Evolutionary conservation across 2,329 filamentous ascomycete species (phyloP), one percentile per base, ranked within the genome.

Genomic region (Aspergillus pseudoglaucus): DNA sequence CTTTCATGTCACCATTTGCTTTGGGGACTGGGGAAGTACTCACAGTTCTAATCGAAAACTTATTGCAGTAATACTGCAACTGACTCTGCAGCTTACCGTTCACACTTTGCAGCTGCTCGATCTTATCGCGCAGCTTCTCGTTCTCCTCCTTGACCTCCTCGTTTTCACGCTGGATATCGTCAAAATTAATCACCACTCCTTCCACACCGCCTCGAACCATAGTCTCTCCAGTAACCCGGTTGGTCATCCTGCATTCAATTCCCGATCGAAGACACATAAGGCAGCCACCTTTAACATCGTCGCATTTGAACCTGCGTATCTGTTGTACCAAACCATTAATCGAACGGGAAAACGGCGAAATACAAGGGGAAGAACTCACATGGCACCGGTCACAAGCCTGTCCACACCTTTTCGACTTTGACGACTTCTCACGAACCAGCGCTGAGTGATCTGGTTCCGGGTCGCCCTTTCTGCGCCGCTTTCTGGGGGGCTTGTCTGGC

Each of bases 321-420:
- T 45, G 20, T 15, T 25, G 22, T 30, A 23, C 25, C 12, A 6
- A 17, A 5, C 10, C 12, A 27, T 44, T 35, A 45, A 33, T 14
- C 12, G 23, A 33, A 17, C 8, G 22, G 25, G 8, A 33, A 3
- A 23, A n/a, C 8, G 14, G 12, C 12, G 6, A 15, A 45, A 4
- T 17, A 3, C 42, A 18, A 10, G 18, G 7, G 22, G 44, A 39
- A 37, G 17, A 37, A 48, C 54, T 51, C 53, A 62, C 62, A 52
- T 59, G 61, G 50, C 62, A 65, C 30, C 56, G 53, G 48, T 62
- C 59, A 55, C 62, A 65, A 15, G 62, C 59, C 32, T 61, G 54
- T n/a, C 45, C 52, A 10, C 56, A n/a, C n/a, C 47, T 50, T 20
- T 32, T 32, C 9, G 58, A 46, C n/a, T 58, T 51, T 3, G 43